Evolutionary conservation across 108 stramenopile species (phyloP).

Genomic region (Aurantiochytrium sp.): DNA sequence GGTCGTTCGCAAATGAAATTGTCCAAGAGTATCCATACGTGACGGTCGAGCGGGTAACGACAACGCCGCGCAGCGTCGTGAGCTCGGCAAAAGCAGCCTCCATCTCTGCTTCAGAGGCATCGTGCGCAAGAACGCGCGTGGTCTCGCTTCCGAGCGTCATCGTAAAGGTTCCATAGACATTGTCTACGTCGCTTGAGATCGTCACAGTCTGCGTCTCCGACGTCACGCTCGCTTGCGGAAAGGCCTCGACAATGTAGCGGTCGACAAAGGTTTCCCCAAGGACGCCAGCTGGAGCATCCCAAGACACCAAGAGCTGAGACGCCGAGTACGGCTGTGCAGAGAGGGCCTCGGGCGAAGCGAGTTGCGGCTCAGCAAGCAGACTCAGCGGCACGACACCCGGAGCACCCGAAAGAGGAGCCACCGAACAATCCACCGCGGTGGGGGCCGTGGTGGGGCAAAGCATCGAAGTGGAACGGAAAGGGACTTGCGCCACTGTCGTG

Average conservation of each 20-base stretch:
- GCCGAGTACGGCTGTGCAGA: neutral
- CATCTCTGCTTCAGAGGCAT: constrained; percentile 17
- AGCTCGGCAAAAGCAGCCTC: constrained; percentile 12
- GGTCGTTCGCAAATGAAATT: neutral
- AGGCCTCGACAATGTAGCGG: neutral
- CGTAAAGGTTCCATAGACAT: neutral
- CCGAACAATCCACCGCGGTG: neutral
- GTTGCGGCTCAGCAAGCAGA: neutral
- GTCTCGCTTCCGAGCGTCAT: neutral
- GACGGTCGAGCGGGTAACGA: neutral
- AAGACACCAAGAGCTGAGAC: neutral
- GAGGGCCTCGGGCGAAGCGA: neutral
- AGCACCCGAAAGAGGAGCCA: neutral
- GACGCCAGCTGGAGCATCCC: neutral
- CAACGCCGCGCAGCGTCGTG: neutral
- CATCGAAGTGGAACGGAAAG: neutral
- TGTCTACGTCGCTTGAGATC: neutral
- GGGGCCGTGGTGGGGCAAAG: neutral
- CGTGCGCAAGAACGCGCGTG: constrained; percentile 12
- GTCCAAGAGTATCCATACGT: neutral
- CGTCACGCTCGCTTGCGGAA: neutral
- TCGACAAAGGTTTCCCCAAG: neutral
- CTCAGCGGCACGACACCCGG: neutral
- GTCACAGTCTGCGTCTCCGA: neutral
- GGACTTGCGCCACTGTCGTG: neutral